Percentiles rank a stretch among this genome's conserved stretches.
phyloP scores from a whole-genome alignment of 768 basidiomycete genomes.

The Podaxis sp. region DNA sequence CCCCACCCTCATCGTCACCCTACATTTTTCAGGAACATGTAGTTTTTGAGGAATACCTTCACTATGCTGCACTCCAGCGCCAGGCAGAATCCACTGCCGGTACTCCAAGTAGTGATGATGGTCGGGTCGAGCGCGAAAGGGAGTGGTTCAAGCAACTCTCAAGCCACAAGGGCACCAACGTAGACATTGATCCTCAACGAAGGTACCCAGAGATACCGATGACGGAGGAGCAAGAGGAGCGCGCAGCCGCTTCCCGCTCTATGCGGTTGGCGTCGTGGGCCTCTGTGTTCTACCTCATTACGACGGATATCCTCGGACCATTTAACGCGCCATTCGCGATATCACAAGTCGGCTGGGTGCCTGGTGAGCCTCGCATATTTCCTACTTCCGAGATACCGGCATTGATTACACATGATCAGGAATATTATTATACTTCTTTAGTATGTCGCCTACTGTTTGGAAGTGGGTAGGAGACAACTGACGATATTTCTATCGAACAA shows the following conservation, averaged over 20 bases:
- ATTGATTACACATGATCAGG: conserved; percentile 17
- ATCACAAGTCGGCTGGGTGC: conserved; percentile 58
- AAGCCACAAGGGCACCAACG: conserved; percentile 26
- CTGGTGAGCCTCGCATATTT: conserved; percentile 33
- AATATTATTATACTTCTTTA: conserved; percentile 38
- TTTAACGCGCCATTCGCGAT: conserved; percentile 58
- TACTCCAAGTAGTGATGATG: background rate
- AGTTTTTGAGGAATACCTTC: conserved; percentile 33
- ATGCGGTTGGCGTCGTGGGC: conserved; percentile 48
- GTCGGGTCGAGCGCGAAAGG: conserved; percentile 12
- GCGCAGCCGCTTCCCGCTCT: conserved; percentile 37
- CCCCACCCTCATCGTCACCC: background rate
- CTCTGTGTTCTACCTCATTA: conserved; percentile 50
- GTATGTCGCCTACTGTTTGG: conserved; percentile 18
- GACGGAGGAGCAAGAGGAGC: conserved; percentile 28
- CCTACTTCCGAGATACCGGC: conserved; percentile 3
- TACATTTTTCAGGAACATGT: background rate
- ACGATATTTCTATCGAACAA: background rate
- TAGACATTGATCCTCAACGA: conserved; percentile 27
- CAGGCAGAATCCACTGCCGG: conserved; percentile 18
- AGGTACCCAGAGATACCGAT: conserved; percentile 12
- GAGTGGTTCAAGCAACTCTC: conserved; percentile 23
- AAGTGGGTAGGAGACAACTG: background rate
- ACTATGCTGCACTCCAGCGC: conserved; percentile 33
- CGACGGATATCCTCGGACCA: conserved; percentile 60